Evolutionary conservation across 306 rosid species (phyloP).

Genomic region (Hippophae gyantsensis): DNA sequence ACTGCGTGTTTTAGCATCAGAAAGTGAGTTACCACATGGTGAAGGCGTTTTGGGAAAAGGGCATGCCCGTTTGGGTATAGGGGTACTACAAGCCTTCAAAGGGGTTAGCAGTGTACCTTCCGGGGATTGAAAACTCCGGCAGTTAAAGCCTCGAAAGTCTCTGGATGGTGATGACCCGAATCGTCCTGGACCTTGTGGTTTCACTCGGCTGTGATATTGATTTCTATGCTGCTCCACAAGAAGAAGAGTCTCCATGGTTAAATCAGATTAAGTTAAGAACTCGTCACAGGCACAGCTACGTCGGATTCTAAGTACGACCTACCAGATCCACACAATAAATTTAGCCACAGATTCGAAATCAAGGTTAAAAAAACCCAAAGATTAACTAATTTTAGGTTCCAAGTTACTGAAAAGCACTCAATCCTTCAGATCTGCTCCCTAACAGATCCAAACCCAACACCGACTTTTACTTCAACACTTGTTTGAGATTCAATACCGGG

Average conservation of each 20-base stretch:
- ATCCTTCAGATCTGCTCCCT: constrained; percentile 21
- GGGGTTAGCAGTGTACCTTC: constrained; percentile 60
- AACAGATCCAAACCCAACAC: constrained; percentile 30
- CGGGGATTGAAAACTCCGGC: constrained; percentile 67
- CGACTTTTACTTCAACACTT: constrained; percentile 7
- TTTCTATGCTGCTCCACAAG: constrained; percentile 65
- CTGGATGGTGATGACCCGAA: constrained; percentile 41
- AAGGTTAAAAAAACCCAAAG: constrained; percentile 12
- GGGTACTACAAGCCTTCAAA: constrained; percentile 25
- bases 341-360: constrained; percentile 13
- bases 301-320: constrained; percentile 4
- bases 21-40: constrained; percentile 10
- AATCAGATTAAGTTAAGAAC: constrained; percentile 8
- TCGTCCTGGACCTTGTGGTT: constrained; percentile 36
- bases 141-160: constrained; percentile 46
- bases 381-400: not conserved
- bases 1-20: constrained; percentile 18
- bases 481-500: constrained; percentile 3
- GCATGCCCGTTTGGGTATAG: constrained; percentile 24
- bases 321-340: constrained; percentile 29
- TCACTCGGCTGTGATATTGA: constrained; percentile 35
- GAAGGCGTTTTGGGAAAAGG: constrained; percentile 41
- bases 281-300: not conserved
- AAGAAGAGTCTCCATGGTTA: constrained; percentile 65
- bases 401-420: constrained; percentile 1